Evolutionary conservation across 306 rosid genomes (phyloP).

Genomic region (Trichosanthes cucumerina): DNA sequence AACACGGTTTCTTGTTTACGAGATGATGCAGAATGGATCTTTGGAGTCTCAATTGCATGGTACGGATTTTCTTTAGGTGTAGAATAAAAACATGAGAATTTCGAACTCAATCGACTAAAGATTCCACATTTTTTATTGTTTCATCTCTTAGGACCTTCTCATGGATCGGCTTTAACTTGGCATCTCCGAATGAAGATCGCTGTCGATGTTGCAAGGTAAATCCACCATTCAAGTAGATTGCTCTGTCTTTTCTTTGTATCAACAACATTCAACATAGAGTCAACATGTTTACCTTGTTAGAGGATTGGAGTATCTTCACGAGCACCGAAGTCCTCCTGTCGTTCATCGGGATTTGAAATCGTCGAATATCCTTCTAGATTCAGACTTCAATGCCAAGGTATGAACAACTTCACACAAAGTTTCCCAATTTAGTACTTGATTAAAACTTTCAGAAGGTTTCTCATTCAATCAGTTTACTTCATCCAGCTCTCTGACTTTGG

Average conservation of each 20-base stretch:
- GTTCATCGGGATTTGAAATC: constrained; percentile 73
- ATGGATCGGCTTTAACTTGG: constrained; percentile 67
- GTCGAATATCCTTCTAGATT: constrained; percentile 79
- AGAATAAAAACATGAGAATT: not conserved
- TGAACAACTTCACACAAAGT: constrained; percentile 5
- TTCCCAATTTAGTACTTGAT: not conserved
- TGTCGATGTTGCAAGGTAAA: constrained; percentile 70
- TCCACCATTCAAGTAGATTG: not conserved
- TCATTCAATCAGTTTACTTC: constrained; percentile 13
- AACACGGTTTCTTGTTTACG: constrained; percentile 71
- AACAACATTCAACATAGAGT: constrained; percentile 10
- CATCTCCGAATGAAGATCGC: constrained; percentile 71
- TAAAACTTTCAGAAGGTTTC: not conserved
- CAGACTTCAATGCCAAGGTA: constrained; percentile 76
- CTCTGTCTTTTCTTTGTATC: not conserved
- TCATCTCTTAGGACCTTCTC: constrained; percentile 42
- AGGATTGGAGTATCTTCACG: constrained; percentile 87
- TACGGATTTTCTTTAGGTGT: not conserved
- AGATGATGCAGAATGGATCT: constrained; percentile 67
- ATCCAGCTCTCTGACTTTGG: constrained; percentile 84
- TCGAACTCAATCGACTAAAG: not conserved
- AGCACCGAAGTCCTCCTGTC: constrained; percentile 67
- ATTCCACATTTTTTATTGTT: not conserved
- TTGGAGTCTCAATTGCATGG: constrained; percentile 71
- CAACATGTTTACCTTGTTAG: constrained; percentile 25